Base-by-base conservation (phyloP, 768 basidiomycete genomes). In the Tremella yokohamensis region DNA sequence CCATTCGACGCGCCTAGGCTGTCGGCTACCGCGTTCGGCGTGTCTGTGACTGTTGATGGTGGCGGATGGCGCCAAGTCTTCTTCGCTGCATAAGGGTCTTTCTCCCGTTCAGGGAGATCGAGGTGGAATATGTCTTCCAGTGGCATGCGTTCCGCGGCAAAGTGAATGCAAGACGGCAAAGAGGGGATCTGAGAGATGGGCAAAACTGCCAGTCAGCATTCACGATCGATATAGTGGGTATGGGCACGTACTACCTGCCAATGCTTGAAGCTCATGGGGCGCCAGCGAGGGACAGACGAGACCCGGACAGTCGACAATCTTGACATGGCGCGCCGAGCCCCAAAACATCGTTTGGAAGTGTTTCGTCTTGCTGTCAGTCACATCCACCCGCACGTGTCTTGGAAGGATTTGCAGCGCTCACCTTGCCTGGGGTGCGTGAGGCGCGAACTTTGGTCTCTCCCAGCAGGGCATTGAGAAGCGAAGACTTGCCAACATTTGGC, bases 401-500 rank as follows among this genome's bases (percentile, higher is more conserved):
- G 11, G 29, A 34, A 4, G 29, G 4, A 45, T 4, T 6, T 18
- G 42, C n/a, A 49, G 29, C 13, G 53, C 65, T 65, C 11, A 74
- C 74, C 66, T 76, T 76, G 52, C 75, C 75, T 19, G 75, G 75
- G 1, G 71, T 73, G 25, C 65, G 60, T 57, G 68, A 68, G 0
- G 75, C 75, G 44, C 70, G 40, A 62, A 99, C 96, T 82, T 89
- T 91, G 80, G 96, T 94, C 75, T 91, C 88, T 38, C 94, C 96
- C 4, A 99, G 81, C 7, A 99, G 82, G 6, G 94, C 88, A 74
- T 99, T 99, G 70, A 99, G 93, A 4, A 96, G 92, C 60, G 90
- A 93, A 0, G 94, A 98, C 78, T 99, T 99, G 15, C 96, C 96
- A 20, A 97, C 94, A 70, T 99, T 99, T 0, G 96, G 96, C 74